Conservation (phyloP, 129 eudicot species). For the Lactuca sativa region DNA sequence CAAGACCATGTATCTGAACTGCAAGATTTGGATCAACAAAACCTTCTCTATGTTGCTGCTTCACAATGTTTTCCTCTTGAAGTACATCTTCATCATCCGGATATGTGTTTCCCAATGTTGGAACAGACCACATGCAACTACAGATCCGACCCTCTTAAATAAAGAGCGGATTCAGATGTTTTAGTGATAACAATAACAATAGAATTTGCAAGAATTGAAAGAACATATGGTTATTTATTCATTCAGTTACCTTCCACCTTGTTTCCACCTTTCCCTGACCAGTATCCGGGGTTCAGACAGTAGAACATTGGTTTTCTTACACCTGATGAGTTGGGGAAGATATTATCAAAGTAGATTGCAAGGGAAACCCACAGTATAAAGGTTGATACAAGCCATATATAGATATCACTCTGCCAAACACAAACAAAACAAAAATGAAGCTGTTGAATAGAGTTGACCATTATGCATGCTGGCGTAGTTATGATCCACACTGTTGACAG, state of each 20-base stretch:
- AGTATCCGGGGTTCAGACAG: slow-evolving; percentile 86
- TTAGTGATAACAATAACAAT: slow-evolving; percentile 1
- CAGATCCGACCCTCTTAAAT: slow-evolving; percentile 68
- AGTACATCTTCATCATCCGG: slow-evolving; percentile 92
- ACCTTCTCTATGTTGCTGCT: slow-evolving; percentile 61
- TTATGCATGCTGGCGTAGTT: too few species aligned
- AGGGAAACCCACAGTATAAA: slow-evolving; percentile 69
- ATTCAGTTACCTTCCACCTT: slow-evolving; percentile 52
- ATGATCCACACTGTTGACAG: too few species aligned
- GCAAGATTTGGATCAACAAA: slow-evolving; percentile 62
- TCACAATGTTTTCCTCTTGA: slow-evolving; percentile 79
- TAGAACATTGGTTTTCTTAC: slow-evolving; percentile 71
- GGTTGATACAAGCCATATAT: slow-evolving; percentile 63
- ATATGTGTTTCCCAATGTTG: slow-evolving; percentile 40
- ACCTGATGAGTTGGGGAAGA: slow-evolving; percentile 74
- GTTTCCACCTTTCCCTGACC: slow-evolving; percentile 84
- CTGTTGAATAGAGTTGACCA: too few species aligned
- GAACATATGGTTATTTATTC: slow-evolving; percentile 13
- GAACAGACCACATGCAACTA: slow-evolving; percentile 60
- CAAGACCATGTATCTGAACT: slow-evolving; percentile 87
- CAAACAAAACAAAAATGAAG: slow-evolving; percentile 14
- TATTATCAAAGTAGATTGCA: slow-evolving; percentile 87
- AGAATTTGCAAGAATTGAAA: neutral
- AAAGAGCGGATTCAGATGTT: slow-evolving; percentile 12
- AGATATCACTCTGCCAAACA: slow-evolving; percentile 74